Evolutionary conservation across 495 filamentous ascomycete species (phyloP).

Genomic region (Talaromyces trachyspermus): DNA sequence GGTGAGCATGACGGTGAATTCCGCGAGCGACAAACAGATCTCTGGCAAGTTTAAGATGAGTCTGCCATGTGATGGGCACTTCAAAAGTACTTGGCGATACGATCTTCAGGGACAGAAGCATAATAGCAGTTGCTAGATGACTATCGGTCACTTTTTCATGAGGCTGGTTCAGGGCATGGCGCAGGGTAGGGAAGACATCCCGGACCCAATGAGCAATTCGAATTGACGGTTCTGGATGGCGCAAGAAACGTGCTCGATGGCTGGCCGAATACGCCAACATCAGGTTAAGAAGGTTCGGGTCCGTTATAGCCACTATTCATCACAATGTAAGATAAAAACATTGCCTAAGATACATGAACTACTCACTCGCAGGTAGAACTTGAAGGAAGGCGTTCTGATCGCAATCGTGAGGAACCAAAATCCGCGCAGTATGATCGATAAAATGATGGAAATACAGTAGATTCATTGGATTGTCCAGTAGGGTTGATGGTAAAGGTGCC

Average conservation of each 20-base stretch:
- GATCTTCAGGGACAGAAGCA: conserved; percentile 81
- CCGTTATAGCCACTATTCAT: conserved; percentile 53
- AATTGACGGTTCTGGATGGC: conserved; percentile 66
- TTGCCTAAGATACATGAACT: neutral
- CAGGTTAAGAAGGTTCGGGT: conserved; percentile 65
- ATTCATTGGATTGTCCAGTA: conserved; percentile 72
- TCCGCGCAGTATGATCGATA: conserved; percentile 67
- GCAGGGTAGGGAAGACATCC: conserved; percentile 68
- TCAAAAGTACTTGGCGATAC: conserved; percentile 77
- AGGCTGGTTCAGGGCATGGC: conserved; percentile 51
- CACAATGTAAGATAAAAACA: conserved; percentile 13
- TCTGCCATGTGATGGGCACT: conserved; percentile 67
- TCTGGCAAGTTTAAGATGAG: conserved; percentile 67
- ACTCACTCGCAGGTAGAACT: conserved; percentile 62
- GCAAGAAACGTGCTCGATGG: conserved; percentile 70
- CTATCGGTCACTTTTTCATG: conserved; percentile 60
- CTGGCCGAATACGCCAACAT: conserved; percentile 76
- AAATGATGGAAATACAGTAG: conserved; percentile 73
- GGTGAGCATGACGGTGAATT: conserved; percentile 43
- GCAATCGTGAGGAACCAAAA: conserved; percentile 71
- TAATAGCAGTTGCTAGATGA: conserved; percentile 76
- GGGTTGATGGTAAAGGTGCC: conserved; percentile 57
- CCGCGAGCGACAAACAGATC: conserved; percentile 66
- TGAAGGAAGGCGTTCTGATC: conserved; percentile 65
- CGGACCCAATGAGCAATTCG: conserved; percentile 74